Percentiles rank a stretch among this genome's conserved stretches.
Conservation (phyloP, 73 alveolate genomes). For the Paraurostyla sp. region DNA sequence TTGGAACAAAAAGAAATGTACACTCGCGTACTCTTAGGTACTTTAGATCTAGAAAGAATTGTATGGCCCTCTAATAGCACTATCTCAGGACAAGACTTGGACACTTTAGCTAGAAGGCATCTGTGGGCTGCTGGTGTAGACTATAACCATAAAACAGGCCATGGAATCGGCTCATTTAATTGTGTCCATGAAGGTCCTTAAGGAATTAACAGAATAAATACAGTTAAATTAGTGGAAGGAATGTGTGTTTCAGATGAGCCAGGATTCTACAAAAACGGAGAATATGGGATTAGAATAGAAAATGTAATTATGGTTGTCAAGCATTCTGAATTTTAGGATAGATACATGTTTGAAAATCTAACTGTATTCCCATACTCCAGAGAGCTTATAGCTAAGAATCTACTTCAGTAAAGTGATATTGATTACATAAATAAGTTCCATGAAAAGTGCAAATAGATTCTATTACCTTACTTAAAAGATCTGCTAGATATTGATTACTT, state of each 20-base stretch:
- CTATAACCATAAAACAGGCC: slow-evolving; percentile 83
- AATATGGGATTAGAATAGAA: slow-evolving; percentile 83
- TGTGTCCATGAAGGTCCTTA: slow-evolving; percentile 88
- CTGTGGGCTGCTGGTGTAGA: slow-evolving; percentile 88
- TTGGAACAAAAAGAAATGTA: slow-evolving; percentile 88
- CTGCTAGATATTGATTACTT: slow-evolving; percentile 67
- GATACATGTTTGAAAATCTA: slow-evolving; percentile 89
- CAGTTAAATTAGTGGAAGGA: slow-evolving; percentile 58
- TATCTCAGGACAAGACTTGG: slow-evolving; percentile 86
- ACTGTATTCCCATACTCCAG: slow-evolving; percentile 94
- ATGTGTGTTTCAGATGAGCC: slow-evolving; percentile 80
- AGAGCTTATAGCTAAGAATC: slow-evolving; percentile 84
- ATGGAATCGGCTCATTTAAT: slow-evolving; percentile 80
- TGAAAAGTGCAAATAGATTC: slow-evolving; percentile 66
- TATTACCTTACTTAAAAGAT: slow-evolving; percentile 81
- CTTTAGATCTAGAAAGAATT: slow-evolving; percentile 91
- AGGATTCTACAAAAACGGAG: slow-evolving; percentile 76
- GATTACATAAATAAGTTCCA: slow-evolving; percentile 82
- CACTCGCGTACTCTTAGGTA: slow-evolving; percentile 96
- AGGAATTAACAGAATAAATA: slow-evolving; percentile 25
- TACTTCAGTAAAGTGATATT: slow-evolving; percentile 77
- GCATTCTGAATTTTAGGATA: slow-evolving; percentile 62
- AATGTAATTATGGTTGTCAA: slow-evolving; percentile 84
- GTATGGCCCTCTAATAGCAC: slow-evolving; percentile 81
- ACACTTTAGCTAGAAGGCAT: slow-evolving; percentile 94